Percentiles rank a stretch among this genome's conserved stretches.
These are phyloP conservation scores for Cordyceps pruinosa DNA, from an alignment of 2,329 filamentous ascomycete species.

Conservation along the genomic window DNA sequence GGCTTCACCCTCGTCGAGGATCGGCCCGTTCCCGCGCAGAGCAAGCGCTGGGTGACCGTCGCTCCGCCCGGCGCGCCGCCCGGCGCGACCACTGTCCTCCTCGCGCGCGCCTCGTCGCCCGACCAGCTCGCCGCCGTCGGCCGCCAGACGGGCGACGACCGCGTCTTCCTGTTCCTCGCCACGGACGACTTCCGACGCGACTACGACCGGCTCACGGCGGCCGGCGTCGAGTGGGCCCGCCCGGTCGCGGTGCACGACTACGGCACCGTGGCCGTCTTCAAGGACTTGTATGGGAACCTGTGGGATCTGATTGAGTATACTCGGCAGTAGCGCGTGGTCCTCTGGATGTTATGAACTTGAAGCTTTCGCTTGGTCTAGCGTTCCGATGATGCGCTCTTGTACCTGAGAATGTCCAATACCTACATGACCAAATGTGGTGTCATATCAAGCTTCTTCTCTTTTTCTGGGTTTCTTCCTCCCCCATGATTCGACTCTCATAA, in stretches of 20 bases:
- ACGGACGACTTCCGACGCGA: constrained; percentile 15
- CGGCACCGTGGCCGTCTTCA: constrained; percentile 15
- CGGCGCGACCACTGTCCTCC: constrained; percentile 7
- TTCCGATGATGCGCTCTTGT: no score
- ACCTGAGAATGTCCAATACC: no score
- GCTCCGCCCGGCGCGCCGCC: background rate
- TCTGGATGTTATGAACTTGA: no score
- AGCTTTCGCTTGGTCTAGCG: no score
- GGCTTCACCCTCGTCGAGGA: constrained; percentile 16
- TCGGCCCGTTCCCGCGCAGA: constrained; percentile 8
- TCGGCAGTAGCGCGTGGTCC: background rate
- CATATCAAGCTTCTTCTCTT: no score
- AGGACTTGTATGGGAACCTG: constrained; percentile 15
- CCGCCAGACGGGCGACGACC: constrained; percentile 12
- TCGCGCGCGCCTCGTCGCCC: constrained; percentile 12
- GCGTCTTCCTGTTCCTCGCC: constrained; percentile 16
- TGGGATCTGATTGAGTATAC: constrained; percentile 14
- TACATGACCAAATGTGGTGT: no score
- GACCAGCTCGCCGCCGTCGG: constrained; percentile 13
- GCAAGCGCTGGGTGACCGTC: constrained; percentile 15
- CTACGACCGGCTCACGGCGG: background rate
- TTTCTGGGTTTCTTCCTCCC: no score
- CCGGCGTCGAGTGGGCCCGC: constrained; percentile 14
- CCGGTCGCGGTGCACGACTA: constrained; percentile 6
- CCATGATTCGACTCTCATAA: no score